phyloP scores from a whole-genome alignment of 2,329 filamentous ascomycete species.

The Claviceps spartinae region DNA sequence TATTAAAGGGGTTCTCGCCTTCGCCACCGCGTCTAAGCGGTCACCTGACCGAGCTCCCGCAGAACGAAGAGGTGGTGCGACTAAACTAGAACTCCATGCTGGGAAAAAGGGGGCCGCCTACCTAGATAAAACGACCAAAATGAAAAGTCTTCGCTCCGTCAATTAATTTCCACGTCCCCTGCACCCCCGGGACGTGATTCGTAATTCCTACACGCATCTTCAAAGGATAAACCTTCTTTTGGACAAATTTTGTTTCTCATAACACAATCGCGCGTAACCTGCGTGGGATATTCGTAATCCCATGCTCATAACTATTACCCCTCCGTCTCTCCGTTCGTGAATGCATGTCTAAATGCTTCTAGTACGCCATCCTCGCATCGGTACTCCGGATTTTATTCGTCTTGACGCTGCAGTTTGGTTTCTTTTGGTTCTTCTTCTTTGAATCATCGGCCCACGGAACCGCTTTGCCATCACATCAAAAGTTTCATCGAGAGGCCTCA shows the following conservation, averaged over 20 bases:
- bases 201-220: neutral
- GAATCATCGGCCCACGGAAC: neutral
- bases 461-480: neutral
- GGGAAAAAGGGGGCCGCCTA: neutral
- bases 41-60: too few species aligned
- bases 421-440: neutral
- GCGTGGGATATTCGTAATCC: neutral
- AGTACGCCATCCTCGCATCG: neutral
- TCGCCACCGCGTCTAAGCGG: too few species aligned
- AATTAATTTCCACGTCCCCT: neutral
- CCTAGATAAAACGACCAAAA: neutral
- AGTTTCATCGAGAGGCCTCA: neutral
- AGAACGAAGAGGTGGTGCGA: too few species aligned
- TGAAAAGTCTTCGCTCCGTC: neutral
- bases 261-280: neutral
- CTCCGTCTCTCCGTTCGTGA: neutral
- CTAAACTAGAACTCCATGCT: neutral
- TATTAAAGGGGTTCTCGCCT: too few species aligned
- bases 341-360: neutral
- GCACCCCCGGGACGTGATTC: neutral
- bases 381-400: neutral
- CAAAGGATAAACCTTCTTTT: neutral
- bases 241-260: neutral
- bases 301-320: conserved; percentile 1
- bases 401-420: neutral